Evolutionary conservation across 1,284 basidiomycete genomes (phyloP), one percentile per base, ranked within the genome.

Genomic region (Tetrapyrgos nigripes): DNA sequence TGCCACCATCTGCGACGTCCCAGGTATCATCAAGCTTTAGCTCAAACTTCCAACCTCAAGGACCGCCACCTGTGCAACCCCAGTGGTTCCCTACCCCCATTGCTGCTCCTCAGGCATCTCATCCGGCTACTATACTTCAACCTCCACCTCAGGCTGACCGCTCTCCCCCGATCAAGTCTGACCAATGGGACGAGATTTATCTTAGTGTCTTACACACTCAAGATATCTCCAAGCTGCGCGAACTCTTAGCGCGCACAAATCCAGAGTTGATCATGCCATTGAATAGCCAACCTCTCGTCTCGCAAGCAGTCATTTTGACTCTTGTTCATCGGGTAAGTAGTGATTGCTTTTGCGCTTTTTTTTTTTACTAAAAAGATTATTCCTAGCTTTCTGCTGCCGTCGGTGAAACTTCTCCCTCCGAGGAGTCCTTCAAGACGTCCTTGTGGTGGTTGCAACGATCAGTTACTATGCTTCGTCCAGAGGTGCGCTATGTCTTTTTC

Each of bases 371-470:
- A 57, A 55, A n/a, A n/a, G 48, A 47, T 55, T 57, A 50, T 44
- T 53, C 37, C 59, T 69, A 92, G 90, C 80, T 93, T 27, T 85
- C 90, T 56, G 80, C 83, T 44, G 80, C 88, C 58, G 82, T 93
- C 48, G 86, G 87, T 53, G 91, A 93, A 70, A 86, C 83, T 4
- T 82, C 88, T 19, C 88, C 91, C 8, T 81, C 82, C 47, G 91
- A 93, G 60, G 92, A 93, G 66, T 75, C 83, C 6, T 92, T 92
- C 81, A 92, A 92, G 74, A 84, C 83, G 17, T 84, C 87, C 6
- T 75, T 93, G 56, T 93, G 92, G 91, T 93, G 91, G 91, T 74
- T 93, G 64, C 90, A 92, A 68, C 86, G 91, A 57, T 81, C 88
- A 33, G 78, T 89, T 4, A 77, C 81, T 19, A 79, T 87, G 43